A percentile compares a stretch with the other conserved stretches of the same genome.
These are phyloP conservation scores for Isabelozyma rhagii DNA, from an alignment of 805 yeast genomes.

Conservation along the genomic window DNA sequence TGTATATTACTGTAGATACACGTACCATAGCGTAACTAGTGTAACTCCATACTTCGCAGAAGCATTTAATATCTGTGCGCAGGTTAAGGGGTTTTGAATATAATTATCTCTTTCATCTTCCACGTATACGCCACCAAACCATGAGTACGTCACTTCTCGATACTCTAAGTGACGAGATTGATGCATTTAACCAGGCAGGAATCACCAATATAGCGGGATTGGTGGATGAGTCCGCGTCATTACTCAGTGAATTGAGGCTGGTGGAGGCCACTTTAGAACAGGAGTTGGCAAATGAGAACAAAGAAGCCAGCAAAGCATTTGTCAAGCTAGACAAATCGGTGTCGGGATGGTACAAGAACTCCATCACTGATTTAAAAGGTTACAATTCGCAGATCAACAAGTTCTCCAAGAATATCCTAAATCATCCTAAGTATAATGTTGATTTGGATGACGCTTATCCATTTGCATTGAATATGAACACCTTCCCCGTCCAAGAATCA, in stretches of 20 bases:
- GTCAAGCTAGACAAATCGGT: constrained; percentile 10
- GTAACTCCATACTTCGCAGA: too few species aligned
- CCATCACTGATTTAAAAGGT: constrained; percentile 28
- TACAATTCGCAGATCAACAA: constrained; percentile 33
- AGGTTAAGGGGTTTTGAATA: too few species aligned
- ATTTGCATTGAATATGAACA: constrained; percentile 31
- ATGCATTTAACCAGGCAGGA: constrained; percentile 11
- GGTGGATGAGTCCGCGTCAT: constrained; percentile 16
- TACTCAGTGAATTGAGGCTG: constrained; percentile 20
- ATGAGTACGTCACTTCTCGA: constrained; percentile 19
- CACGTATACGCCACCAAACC: too few species aligned
- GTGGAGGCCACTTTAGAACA: constrained; percentile 20
- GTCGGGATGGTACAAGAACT: constrained; percentile 30
- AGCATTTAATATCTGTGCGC: too few species aligned
- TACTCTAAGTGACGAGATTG: constrained; percentile 24
- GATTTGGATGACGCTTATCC: constrained; percentile 41
- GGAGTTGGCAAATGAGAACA: constrained; percentile 7
- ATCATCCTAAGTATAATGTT: constrained; percentile 22
- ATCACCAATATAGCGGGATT: constrained; percentile 5
- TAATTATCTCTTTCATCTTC: too few species aligned
- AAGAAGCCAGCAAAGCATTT: constrained; percentile 1
- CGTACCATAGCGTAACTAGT: too few species aligned
- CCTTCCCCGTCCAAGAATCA: constrained; percentile 17
- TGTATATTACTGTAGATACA: too few species aligned
- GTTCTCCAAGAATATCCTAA: constrained; percentile 30